Evolutionary conservation across 257 asterid genomes (phyloP), one percentile per base, ranked within the genome.

Genomic region (Jacaranda mimosifolia): DNA sequence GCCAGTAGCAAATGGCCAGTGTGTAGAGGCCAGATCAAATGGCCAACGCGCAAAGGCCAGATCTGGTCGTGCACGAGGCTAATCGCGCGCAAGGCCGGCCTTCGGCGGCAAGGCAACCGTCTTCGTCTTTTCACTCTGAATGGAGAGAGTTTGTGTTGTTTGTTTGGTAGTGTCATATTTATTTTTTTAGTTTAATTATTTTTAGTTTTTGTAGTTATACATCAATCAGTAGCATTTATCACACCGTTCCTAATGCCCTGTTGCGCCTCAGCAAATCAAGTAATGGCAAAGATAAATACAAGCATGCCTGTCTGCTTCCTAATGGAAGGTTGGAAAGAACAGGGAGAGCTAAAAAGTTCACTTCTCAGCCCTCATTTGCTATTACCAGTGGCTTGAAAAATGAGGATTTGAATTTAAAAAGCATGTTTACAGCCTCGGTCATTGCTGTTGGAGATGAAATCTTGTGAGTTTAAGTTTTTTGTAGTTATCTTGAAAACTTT

Each of bases 311-410:
- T 84, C 73, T 86, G 81, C 99, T 92, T 62, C 70, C 86, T 40
- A 98, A 92, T 78, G 99, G 99, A 85, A 87, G 99, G 78, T 80
- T 89, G 83, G 99, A 95, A 86, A 89, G 98, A 88, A 96, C 97
- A 9, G 98, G 99, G 70, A 90, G 98, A 80, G 92, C 59, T 69
- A 95, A 88, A 79, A 95, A 88, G 82, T 57, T 74, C 63, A 14
- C 87, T 81, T 80, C 87, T 59, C 84, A 75, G 79, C 84, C 84
- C 58, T 59, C 76, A 13, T 77, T 88, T 65, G 78, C 86, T 72
- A 63, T 71, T 77, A 79, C 82, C 82, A 87, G 89, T 81, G 97
- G 97, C 67, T 63, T 89, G 77, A 82, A 79, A 72, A 68, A 72
- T 60, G 91, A 86, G 78, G 83, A 82, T 83, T 63, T 70, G 32